A percentile compares a stretch with the other conserved stretches of the same genome.
Conservation (phyloP, 192 early-diverging fungal species). For the Thoreauomyces humboldtii region DNA sequence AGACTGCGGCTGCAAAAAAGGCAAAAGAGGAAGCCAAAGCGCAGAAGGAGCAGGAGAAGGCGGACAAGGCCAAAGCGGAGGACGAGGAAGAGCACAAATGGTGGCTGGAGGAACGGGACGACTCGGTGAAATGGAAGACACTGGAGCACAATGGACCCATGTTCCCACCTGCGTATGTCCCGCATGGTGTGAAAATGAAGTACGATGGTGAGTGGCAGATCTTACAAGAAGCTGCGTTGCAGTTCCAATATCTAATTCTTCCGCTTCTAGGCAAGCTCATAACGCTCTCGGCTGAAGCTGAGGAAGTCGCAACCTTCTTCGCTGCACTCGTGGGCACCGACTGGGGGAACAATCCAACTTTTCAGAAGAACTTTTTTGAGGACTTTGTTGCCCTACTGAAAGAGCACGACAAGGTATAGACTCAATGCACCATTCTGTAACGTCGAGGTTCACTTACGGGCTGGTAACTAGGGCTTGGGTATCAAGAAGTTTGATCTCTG, state of each 20-base stretch:
- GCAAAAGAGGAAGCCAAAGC: slow-evolving; percentile 26
- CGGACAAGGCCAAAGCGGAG: too few species aligned
- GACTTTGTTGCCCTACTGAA: slow-evolving; percentile 76
- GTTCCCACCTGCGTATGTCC: slow-evolving; percentile 88
- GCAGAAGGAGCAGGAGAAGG: slow-evolving; percentile 38
- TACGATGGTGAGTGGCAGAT: slow-evolving; percentile 73
- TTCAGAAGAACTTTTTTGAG: slow-evolving; percentile 88
- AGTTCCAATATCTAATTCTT: too few species aligned
- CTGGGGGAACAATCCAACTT: slow-evolving; percentile 63
- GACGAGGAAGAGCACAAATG: slow-evolving; percentile 19
- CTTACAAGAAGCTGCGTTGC: too few species aligned
- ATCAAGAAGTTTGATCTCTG: slow-evolving; percentile 80
- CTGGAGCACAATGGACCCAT: slow-evolving; percentile 83
- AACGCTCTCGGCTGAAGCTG: slow-evolving; percentile 68
- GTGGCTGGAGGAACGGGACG: slow-evolving; percentile 16
- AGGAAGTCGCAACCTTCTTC: slow-evolving; percentile 95
- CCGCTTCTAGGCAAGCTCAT: slow-evolving; percentile 52
- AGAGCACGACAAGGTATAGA: slow-evolving; percentile 57
- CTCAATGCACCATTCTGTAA: neutral
- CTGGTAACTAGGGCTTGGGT: too few species aligned
- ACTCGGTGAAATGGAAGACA: slow-evolving; percentile 65
- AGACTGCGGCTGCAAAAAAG: neutral
- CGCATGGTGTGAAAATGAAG: slow-evolving; percentile 83
- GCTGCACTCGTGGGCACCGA: slow-evolving; percentile 84
- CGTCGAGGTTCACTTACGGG: too few species aligned